Conservation (phyloP, 164 flowering plant genomes). For the Houttuynia cordata region DNA sequence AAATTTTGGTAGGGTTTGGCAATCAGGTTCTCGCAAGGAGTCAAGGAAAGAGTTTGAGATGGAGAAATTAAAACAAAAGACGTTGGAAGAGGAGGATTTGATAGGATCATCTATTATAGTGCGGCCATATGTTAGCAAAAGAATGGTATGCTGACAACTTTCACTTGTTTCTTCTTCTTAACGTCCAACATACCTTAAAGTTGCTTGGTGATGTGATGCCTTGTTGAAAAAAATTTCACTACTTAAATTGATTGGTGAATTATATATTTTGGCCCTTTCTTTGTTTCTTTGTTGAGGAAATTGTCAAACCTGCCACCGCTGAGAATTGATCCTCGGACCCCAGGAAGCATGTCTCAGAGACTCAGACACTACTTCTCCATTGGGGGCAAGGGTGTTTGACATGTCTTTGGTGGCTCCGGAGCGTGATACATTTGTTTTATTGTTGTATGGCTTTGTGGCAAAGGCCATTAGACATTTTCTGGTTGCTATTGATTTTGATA, state of each 20-base stretch:
- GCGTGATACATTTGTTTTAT: too few relatives aligned
- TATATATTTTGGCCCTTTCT: too few relatives aligned
- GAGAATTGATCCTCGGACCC: background rate
- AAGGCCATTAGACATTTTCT: too few relatives aligned
- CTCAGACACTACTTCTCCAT: too few relatives aligned
- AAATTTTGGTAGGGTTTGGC: conserved; percentile 96
- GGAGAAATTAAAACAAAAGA: conserved; percentile 27
- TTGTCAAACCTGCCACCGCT: background rate
- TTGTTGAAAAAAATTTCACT: too few relatives aligned
- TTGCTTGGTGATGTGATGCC: background rate
- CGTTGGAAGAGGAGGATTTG: conserved; percentile 17
- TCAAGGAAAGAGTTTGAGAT: conserved; percentile 75
- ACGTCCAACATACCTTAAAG: background rate
- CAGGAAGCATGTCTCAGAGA: too few relatives aligned
- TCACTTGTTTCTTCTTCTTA: background rate
- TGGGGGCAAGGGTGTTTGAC: too few relatives aligned
- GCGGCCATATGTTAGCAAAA: conserved; percentile 76
- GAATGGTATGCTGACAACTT: conserved; percentile 40
- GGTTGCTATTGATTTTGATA: too few relatives aligned
- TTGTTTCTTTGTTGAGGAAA: background rate
- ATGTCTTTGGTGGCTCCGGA: too few relatives aligned
- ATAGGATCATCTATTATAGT: conserved; percentile 27
- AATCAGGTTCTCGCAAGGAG: conserved; percentile 82
- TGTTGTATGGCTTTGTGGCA: too few relatives aligned
- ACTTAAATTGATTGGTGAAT: background rate